These are phyloP conservation scores for Phellopilus nigrolimitatus DNA, from an alignment of 1,284 basidiomycete species.

Conservation along the genomic window DNA sequence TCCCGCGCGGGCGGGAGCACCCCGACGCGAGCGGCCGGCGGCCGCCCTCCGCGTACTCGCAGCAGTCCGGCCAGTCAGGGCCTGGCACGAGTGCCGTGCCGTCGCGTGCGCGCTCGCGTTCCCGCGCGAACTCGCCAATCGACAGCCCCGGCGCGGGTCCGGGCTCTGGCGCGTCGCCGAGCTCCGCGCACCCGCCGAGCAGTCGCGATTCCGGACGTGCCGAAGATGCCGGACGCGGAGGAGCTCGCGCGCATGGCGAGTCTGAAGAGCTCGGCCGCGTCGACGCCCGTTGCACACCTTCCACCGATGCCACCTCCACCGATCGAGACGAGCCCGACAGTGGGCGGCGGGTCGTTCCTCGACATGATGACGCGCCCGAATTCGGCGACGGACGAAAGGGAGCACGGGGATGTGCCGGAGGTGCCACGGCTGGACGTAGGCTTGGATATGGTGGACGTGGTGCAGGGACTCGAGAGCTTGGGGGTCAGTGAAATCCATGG, in stretches of 20 bases:
- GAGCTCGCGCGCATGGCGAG: slow-evolving; percentile 12
- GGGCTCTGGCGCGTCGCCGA: background rate
- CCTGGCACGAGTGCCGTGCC: background rate
- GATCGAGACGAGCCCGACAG: slow-evolving; percentile 1
- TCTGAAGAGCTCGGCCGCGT: background rate
- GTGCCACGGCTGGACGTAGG: background rate
- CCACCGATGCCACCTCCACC: slow-evolving; percentile 10
- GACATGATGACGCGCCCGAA: slow-evolving; percentile 18
- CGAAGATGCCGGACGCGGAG: slow-evolving; percentile 13
- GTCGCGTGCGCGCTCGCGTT: slow-evolving; percentile 10
- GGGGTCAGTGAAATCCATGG: background rate
- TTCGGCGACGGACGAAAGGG: slow-evolving; percentile 11
- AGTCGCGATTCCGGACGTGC: slow-evolving; percentile 10
- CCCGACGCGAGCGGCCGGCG: background rate
- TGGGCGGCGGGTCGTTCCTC: slow-evolving; percentile 6
- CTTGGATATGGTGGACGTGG: background rate
- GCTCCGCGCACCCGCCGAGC: background rate
- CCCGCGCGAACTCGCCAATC: background rate
- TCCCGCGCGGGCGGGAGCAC: slow-evolving; percentile 31
- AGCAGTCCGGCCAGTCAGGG: background rate
- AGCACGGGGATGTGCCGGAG: background rate
- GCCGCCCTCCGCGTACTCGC: slow-evolving; percentile 14
- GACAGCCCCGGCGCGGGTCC: background rate
- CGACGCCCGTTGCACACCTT: background rate
- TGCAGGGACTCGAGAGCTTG: background rate